Percentiles rank a stretch among this genome's conserved stretches.
Evolutionary conservation across 805 yeast genomes (phyloP).

Genomic region (Maudiozyma pseudohumilis): DNA sequence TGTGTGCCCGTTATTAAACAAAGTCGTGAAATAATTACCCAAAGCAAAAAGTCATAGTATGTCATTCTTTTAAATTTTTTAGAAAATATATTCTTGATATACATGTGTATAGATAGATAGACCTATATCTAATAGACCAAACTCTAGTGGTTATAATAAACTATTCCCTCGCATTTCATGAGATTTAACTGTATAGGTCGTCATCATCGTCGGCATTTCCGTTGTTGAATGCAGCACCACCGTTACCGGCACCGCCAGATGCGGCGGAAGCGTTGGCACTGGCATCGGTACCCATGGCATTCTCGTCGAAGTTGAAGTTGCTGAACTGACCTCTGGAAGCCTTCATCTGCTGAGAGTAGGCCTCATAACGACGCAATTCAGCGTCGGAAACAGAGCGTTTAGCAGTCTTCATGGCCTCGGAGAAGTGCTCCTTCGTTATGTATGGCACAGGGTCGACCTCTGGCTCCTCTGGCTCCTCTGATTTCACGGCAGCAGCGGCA

Average conservation of each 20-base stretch:
- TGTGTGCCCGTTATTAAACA: no score
- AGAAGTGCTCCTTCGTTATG: slow-evolving; percentile 87
- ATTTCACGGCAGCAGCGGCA: slow-evolving; percentile 30
- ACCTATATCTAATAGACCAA: neutral
- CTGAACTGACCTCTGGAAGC: slow-evolving; percentile 93
- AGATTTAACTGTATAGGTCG: slow-evolving; percentile 45
- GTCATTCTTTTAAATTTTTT: neutral
- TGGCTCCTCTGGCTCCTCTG: slow-evolving; percentile 35
- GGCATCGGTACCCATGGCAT: slow-evolving; percentile 41
- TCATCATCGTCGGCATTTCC: slow-evolving; percentile 51
- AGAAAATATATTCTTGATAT: neutral
- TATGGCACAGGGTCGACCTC: slow-evolving; percentile 92
- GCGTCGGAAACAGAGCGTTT: slow-evolving; percentile 95
- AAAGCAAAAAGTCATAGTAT: no score
- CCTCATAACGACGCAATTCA: slow-evolving; percentile 96
- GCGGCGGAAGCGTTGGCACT: slow-evolving; percentile 35
- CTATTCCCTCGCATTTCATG: neutral
- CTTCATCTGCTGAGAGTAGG: slow-evolving; percentile 92
- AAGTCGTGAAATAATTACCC: no score
- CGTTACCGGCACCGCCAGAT: slow-evolving; percentile 34
- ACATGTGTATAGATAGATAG: neutral
- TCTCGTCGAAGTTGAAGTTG: slow-evolving; percentile 73
- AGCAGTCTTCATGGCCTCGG: slow-evolving; percentile 99
- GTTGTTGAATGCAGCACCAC: slow-evolving; percentile 36
- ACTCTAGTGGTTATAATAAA: neutral